Evolutionary conservation across 345 rosid genomes (phyloP).

Genomic region (Salix udensis): DNA sequence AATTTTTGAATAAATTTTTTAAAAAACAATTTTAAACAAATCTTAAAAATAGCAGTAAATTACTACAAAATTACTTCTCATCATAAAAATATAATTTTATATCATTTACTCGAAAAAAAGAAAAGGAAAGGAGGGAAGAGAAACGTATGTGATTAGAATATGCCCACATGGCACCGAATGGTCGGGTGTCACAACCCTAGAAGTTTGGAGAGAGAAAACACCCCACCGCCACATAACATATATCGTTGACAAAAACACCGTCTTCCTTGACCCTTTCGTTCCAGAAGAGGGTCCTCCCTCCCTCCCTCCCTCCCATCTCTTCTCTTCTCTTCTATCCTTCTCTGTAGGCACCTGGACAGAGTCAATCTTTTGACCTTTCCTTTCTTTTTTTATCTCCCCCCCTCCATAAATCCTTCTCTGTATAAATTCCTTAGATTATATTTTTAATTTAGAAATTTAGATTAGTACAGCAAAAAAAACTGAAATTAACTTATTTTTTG

Average conservation of each 20-base stretch:
- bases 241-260: not conserved
- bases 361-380: not conserved
- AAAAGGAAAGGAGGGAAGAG: not conserved
- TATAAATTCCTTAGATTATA: not conserved
- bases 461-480: not conserved
- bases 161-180: not conserved
- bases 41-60: too few relatives aligned
- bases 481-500: not conserved
- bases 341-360: slow-evolving; percentile 2
- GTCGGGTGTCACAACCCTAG: not conserved
- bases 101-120: too few relatives aligned
- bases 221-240: not conserved
- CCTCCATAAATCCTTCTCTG: not conserved
- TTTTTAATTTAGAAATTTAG: not conserved
- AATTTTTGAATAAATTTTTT: too few relatives aligned
- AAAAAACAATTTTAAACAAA: too few relatives aligned
- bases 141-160: not conserved
- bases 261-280: not conserved
- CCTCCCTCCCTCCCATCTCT: not conserved
- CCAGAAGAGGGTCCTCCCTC: slow-evolving; percentile 1
- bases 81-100: too few relatives aligned
- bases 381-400: not conserved
- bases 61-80: too few relatives aligned
- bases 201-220: not conserved
- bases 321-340: not conserved